Conservation (phyloP, 2,329 filamentous ascomycete species). For the Tolypocladium amazonense region DNA sequence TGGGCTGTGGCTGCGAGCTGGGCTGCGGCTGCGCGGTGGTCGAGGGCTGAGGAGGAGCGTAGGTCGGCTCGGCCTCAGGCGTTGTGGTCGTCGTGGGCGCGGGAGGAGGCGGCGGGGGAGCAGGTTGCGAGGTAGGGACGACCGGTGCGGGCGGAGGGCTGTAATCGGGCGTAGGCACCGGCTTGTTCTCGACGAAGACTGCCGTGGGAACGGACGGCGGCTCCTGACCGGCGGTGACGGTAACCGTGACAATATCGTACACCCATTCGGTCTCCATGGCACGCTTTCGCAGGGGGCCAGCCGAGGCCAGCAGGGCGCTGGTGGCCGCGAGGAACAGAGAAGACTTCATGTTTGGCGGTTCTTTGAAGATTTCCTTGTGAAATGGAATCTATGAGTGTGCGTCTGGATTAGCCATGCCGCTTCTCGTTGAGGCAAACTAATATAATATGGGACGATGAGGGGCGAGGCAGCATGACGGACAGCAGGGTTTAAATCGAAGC, state of each 20-base stretch:
- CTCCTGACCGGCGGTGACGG: slow-evolving; percentile 26
- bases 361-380: background rate
- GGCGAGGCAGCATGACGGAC: background rate
- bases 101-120: background rate
- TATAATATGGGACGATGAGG: background rate
- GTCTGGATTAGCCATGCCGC: slow-evolving; percentile 1
- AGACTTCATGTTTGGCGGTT: slow-evolving; percentile 34
- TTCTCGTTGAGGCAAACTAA: background rate
- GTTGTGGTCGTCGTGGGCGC: background rate
- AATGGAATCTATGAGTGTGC: background rate
- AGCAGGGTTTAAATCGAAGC: background rate
- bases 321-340: slow-evolving; percentile 33
- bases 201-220: slow-evolving; percentile 1
- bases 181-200: slow-evolving; percentile 3
- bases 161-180: background rate
- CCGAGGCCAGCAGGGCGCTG: slow-evolving; percentile 34
- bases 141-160: background rate
- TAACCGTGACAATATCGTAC: slow-evolving; percentile 31
- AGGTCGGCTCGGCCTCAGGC: background rate
- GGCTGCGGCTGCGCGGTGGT: slow-evolving; percentile 4
- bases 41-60: slow-evolving; percentile 8
- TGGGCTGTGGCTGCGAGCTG: background rate
- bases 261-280: slow-evolving; percentile 28
- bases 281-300: slow-evolving; percentile 32
- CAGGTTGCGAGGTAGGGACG: background rate